Evolutionary conservation across 345 rosid genomes (phyloP).

Genomic region (Lepidium africanum): DNA sequence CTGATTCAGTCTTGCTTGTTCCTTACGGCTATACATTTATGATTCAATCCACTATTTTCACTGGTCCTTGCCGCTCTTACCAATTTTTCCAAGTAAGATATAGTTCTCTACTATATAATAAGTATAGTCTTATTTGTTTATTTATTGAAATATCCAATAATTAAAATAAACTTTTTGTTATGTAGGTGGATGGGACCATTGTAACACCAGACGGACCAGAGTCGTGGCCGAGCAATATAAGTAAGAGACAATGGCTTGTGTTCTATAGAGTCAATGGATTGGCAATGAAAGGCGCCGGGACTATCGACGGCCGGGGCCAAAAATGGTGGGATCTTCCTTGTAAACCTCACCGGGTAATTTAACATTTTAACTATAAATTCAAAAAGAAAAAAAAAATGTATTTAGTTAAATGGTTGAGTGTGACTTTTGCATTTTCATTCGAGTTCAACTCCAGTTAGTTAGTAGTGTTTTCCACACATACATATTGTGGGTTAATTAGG

Average conservation of each 20-base stretch:
- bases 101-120: background rate
- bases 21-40: constrained; percentile 64
- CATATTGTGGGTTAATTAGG: too few species aligned
- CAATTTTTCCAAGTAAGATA: constrained; percentile 55
- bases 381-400: too few species aligned
- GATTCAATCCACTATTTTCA: constrained; percentile 85
- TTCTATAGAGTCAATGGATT: constrained; percentile 67
- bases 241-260: constrained; percentile 90
- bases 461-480: too few species aligned
- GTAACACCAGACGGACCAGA: constrained; percentile 72
- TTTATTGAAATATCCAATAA: too few species aligned
- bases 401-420: too few species aligned
- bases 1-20: constrained; percentile 35
- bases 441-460: too few species aligned
- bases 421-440: too few species aligned
- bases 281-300: constrained; percentile 80
- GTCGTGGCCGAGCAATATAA: constrained; percentile 58
- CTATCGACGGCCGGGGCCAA: constrained; percentile 77
- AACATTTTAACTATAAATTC: too few species aligned
- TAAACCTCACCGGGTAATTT: constrained; percentile 82
- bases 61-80: constrained; percentile 80
- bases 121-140: background rate
- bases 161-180: background rate
- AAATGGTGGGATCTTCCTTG: constrained; percentile 99
- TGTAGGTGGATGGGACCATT: constrained; percentile 53